Base-by-base conservation (phyloP, 1,284 basidiomycete genomes). In the Trametes sp. region DNA sequence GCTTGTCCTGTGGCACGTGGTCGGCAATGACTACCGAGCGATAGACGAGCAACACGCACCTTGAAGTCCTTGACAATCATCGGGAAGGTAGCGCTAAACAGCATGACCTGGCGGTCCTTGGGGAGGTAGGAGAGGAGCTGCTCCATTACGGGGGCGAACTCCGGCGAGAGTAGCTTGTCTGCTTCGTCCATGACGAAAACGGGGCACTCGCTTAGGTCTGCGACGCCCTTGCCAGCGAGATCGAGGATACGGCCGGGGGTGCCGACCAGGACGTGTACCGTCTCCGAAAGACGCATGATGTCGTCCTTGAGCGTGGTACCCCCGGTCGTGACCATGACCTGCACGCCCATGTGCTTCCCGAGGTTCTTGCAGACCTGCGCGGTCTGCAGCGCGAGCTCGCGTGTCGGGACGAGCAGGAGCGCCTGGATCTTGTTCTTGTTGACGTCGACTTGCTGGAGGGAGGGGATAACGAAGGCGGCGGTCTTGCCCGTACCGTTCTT, bases 171-270 rank as follows among this genome's bases (percentile, higher is more conserved):
- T 57, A 99, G 88, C 78, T 99, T 99, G 80, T 99, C 97, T 58
- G 98, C 97, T 80, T 99, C 97, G 79, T 99, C 97, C 96, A 98
- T 98, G 69, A 98, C 95, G 74, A 98, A 99, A 55, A 97, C 95
- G 19, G 92, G 91, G 78, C 96, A 98, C 75, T 95, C 92, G 80
- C 89, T 94, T 68, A 99, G 84, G 80, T 98, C 95, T 29, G 98
- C 97, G 38, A 99, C 92, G 68, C 84, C 88, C 81, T 98, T 98
- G 71, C 96, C 92, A 3, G 94, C 93, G 54, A 99, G 82, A 82
- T 99, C 97, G 61, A 99, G 84, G 70, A 99, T 97, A 76, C 97
- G 88, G 44, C 97, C 97, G 24, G 97, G 97, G 4, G 97, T 99
- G 54, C 97, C 97, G 65, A 98, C 97, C 54, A 99, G 89, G 58